Evolutionary conservation across 1,284 basidiomycete species (phyloP).

Genomic region (Sporisorium graminicola): DNA sequence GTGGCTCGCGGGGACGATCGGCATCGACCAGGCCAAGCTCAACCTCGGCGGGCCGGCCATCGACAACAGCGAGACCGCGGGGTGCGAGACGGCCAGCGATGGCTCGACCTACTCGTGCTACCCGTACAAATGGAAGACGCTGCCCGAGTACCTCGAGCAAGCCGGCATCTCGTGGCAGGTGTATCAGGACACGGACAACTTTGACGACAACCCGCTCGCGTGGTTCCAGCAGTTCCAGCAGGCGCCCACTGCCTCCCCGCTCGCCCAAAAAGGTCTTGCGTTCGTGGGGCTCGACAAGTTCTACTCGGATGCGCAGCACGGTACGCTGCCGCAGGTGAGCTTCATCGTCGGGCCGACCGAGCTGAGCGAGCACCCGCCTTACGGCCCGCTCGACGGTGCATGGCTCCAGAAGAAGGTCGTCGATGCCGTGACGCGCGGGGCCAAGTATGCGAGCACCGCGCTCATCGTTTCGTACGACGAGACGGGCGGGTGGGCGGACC

Average conservation of each 20-base stretch:
- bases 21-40: conserved; percentile 12
- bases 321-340: conserved; percentile 59
- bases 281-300: conserved; percentile 54
- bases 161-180: conserved; percentile 52
- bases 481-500: conserved; percentile 63
- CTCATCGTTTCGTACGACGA: conserved; percentile 63
- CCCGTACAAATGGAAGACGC: conserved; percentile 59
- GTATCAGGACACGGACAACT: conserved; percentile 57
- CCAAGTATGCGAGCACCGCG: conserved; percentile 50
- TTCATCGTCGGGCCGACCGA: conserved; percentile 61
- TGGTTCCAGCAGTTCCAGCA: conserved; percentile 32
- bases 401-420: conserved; percentile 61
- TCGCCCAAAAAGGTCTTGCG: conserved; percentile 37
- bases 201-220: conserved; percentile 49
- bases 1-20: conserved; percentile 47
- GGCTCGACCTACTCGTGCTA: conserved; percentile 35
- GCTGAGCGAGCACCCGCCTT: conserved; percentile 62
- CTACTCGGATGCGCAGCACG: conserved; percentile 53
- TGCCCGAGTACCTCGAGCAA: conserved; percentile 57
- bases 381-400: conserved; percentile 52
- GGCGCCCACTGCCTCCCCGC: conserved; percentile 27
- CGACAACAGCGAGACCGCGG: conserved; percentile 34
- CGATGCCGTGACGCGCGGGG: conserved; percentile 56
- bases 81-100: conserved; percentile 29
- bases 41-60: conserved; percentile 40